Conservation (phyloP, 148 eudicot genomes). For the Pharnaceum exiguum region DNA sequence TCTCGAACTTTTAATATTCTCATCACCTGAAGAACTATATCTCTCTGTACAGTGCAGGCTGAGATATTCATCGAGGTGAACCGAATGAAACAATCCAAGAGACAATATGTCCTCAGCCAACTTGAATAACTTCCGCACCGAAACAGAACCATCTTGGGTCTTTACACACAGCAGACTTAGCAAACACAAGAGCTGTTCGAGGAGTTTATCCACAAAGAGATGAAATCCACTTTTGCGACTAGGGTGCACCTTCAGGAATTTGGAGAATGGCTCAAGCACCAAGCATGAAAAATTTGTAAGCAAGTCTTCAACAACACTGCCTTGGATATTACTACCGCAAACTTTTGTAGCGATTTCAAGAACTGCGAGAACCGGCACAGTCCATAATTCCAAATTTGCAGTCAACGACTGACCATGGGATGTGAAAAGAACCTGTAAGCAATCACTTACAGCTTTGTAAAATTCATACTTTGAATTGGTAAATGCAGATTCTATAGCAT, state of each 20-base stretch:
- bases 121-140: slow-evolving; percentile 31
- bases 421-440: slow-evolving; percentile 51
- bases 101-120: slow-evolving; percentile 57
- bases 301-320: slow-evolving; percentile 31
- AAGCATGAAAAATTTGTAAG: slow-evolving; percentile 45
- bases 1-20: slow-evolving; percentile 31
- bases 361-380: slow-evolving; percentile 37
- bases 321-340: slow-evolving; percentile 28
- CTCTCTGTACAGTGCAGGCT: slow-evolving; percentile 55
- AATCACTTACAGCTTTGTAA: slow-evolving; percentile 39
- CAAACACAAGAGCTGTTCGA: slow-evolving; percentile 64
- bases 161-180: slow-evolving; percentile 35
- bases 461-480: slow-evolving; percentile 23
- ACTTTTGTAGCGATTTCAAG: slow-evolving; percentile 47
- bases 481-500: slow-evolving; percentile 18
- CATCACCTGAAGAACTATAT: slow-evolving; percentile 45
- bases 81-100: slow-evolving; percentile 76
- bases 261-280: slow-evolving; percentile 74
- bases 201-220: slow-evolving; percentile 73
- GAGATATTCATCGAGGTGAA: slow-evolving; percentile 80
- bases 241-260: slow-evolving; percentile 72
- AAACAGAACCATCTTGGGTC: slow-evolving; percentile 17
- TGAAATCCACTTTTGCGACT: slow-evolving; percentile 70
- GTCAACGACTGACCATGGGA: slow-evolving; percentile 57
- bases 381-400: slow-evolving; percentile 80